Evolutionary conservation across 768 basidiomycete genomes (phyloP).

Genomic region (Rubroboletus pulcherrimus): DNA sequence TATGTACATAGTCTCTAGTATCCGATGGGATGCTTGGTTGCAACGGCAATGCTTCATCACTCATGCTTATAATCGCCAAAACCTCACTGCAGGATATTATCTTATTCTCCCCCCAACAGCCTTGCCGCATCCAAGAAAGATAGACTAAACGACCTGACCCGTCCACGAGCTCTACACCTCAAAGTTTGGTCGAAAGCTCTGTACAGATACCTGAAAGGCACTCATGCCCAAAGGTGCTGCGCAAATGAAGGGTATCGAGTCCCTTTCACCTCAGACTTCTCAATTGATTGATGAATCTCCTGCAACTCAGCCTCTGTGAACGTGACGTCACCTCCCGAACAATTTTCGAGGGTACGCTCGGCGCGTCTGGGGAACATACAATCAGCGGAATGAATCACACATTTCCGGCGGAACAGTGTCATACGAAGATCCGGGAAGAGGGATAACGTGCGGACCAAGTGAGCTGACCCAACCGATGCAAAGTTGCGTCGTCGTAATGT

Average conservation of each 20-base stretch:
- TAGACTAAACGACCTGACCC: background rate
- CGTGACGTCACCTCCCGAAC: conserved; percentile 40
- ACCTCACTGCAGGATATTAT: background rate
- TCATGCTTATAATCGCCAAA: background rate
- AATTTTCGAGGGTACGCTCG: conserved; percentile 43
- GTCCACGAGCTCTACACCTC: background rate
- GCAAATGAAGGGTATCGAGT: conserved; percentile 33
- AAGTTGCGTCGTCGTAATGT: conserved; percentile 41
- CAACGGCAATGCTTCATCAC: background rate
- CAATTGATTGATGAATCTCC: conserved; percentile 37
- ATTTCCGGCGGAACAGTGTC: conserved; percentile 3
- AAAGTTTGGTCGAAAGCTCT: background rate
- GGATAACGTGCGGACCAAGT: conserved; percentile 42
- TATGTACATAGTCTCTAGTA: conserved; percentile 13
- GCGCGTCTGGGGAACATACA: conserved; percentile 20
- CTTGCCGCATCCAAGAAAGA: background rate
- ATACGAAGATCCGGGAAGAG: conserved; percentile 47
- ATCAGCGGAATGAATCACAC: background rate
- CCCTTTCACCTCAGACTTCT: conserved; percentile 36
- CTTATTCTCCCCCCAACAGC: background rate
- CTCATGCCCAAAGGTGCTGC: conserved; percentile 34
- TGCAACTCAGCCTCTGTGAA: conserved; percentile 39
- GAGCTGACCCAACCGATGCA: conserved; percentile 42
- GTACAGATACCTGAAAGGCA: background rate
- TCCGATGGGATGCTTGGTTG: background rate